A percentile compares a stretch with the other conserved stretches of the same genome.
Evolutionary conservation across 257 asterid genomes (phyloP).

Genomic region (Fraxinus cuspidata): DNA sequence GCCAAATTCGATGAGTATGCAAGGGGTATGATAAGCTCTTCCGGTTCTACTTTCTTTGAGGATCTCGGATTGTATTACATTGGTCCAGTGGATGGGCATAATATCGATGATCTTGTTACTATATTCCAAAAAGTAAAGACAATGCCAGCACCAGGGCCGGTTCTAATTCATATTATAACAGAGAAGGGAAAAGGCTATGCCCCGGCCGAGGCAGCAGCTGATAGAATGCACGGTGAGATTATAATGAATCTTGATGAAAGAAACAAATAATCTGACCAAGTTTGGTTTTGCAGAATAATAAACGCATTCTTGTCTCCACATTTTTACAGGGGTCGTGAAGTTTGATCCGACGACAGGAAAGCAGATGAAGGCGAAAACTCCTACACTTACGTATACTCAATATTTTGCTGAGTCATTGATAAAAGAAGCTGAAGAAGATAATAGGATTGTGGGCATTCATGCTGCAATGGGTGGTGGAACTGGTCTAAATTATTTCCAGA

Average conservation of each 20-base stretch:
- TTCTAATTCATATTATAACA: constrained; percentile 68
- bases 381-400: constrained; percentile 70
- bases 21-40: constrained; percentile 74
- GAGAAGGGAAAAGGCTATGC: constrained; percentile 83
- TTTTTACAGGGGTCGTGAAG: constrained; percentile 65
- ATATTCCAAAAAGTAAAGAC: constrained; percentile 61
- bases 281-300: neutral
- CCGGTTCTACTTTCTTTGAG: constrained; percentile 75
- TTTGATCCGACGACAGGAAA: constrained; percentile 78
- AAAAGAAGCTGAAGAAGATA: constrained; percentile 71
- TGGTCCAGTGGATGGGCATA: constrained; percentile 83
- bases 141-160: constrained; percentile 83
- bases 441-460: constrained; percentile 64
- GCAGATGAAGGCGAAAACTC: constrained; percentile 49
- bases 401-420: constrained; percentile 77
- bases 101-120: constrained; percentile 53
- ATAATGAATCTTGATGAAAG: no score
- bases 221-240: constrained; percentile 59
- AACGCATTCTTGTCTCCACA: neutral
- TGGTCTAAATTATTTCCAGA: constrained; percentile 71
- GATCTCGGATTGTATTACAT: constrained; percentile 81
- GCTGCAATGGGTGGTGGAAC: constrained; percentile 97
- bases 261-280: no score
- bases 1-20: constrained; percentile 87
- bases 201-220: constrained; percentile 75